phyloP scores from a whole-genome alignment of 768 basidiomycete genomes.

The Xerocomellus intermedius region DNA sequence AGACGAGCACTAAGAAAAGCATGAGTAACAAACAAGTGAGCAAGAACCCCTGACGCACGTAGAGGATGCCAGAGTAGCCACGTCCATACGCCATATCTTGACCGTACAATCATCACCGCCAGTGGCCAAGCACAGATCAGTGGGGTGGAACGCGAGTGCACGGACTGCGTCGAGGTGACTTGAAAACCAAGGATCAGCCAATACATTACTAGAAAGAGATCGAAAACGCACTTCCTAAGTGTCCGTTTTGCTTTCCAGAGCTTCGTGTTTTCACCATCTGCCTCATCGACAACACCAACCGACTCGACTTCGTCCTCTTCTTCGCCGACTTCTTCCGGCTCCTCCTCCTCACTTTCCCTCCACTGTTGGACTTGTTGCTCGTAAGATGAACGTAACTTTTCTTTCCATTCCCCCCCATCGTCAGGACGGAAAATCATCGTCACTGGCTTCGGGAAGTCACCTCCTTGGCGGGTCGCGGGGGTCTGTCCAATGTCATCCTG shows the following conservation, averaged over 20 bases:
- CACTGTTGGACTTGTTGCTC: slow-evolving; percentile 40
- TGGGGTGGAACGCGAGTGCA: slow-evolving; percentile 86
- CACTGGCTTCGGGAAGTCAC: slow-evolving; percentile 27
- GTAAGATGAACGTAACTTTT: slow-evolving; percentile 65
- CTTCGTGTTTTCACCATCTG: slow-evolving; percentile 68
- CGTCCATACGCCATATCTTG: slow-evolving; percentile 93
- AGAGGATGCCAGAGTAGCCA: slow-evolving; percentile 67
- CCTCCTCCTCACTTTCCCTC: slow-evolving; percentile 52
- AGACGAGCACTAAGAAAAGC: slow-evolving; percentile 51
- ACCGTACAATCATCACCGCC: slow-evolving; percentile 95
- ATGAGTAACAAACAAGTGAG: slow-evolving; percentile 1
- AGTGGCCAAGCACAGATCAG: slow-evolving; percentile 81
- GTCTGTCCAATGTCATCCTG: slow-evolving; percentile 17
- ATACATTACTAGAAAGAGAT: neutral
- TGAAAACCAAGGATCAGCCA: slow-evolving; percentile 7
- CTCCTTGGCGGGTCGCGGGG: slow-evolving; percentile 13
- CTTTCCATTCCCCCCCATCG: slow-evolving; percentile 83
- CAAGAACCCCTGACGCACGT: slow-evolving; percentile 52
- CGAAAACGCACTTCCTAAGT: slow-evolving; percentile 74
- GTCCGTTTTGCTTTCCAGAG: slow-evolving; percentile 86
- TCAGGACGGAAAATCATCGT: slow-evolving; percentile 89
- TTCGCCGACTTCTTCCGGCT: slow-evolving; percentile 66
- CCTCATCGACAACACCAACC: slow-evolving; percentile 52
- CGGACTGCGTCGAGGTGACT: slow-evolving; percentile 95
- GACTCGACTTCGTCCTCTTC: slow-evolving; percentile 66